Percentiles rank a stretch among this genome's conserved stretches.
Evolutionary conservation across 2,329 filamentous ascomycete species (phyloP).

Genomic region (Ophiosphaerella narmari): DNA sequence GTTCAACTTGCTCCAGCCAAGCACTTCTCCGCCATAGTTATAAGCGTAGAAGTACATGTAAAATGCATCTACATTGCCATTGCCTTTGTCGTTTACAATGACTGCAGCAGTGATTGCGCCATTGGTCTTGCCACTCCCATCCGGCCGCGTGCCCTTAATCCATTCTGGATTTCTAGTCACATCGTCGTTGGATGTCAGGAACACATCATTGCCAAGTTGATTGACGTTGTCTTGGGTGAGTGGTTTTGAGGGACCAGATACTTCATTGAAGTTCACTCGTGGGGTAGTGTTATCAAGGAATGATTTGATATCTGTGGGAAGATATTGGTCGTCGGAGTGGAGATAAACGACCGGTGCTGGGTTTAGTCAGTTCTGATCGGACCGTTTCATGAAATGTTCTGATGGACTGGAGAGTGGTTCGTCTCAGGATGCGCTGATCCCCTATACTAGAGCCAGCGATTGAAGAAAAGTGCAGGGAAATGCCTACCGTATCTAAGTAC

Average conservation of each 20-base stretch:
- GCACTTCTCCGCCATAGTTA: slow-evolving; percentile 59
- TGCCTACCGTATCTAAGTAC: slow-evolving; percentile 46
- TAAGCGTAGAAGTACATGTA: slow-evolving; percentile 68
- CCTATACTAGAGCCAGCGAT: background rate
- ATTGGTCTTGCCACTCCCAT: slow-evolving; percentile 55
- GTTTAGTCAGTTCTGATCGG: slow-evolving; percentile 9
- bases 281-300: slow-evolving; percentile 51
- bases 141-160: slow-evolving; percentile 59
- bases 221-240: slow-evolving; percentile 51
- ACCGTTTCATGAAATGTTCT: background rate
- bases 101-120: slow-evolving; percentile 57
- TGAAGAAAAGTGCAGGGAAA: background rate
- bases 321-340: slow-evolving; percentile 49
- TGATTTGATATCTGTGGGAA: slow-evolving; percentile 49
- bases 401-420: background rate
- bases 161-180: slow-evolving; percentile 48
- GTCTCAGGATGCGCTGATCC: background rate
- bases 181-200: slow-evolving; percentile 52
- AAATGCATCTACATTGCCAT: slow-evolving; percentile 61
- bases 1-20: slow-evolving; percentile 47
- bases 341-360: slow-evolving; percentile 53
- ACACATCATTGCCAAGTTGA: slow-evolving; percentile 49
- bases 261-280: slow-evolving; percentile 41
- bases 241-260: slow-evolving; percentile 41
- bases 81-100: slow-evolving; percentile 62